Conservation (phyloP, 2,329 filamentous ascomycete species). For the Colletotrichum sp. region DNA sequence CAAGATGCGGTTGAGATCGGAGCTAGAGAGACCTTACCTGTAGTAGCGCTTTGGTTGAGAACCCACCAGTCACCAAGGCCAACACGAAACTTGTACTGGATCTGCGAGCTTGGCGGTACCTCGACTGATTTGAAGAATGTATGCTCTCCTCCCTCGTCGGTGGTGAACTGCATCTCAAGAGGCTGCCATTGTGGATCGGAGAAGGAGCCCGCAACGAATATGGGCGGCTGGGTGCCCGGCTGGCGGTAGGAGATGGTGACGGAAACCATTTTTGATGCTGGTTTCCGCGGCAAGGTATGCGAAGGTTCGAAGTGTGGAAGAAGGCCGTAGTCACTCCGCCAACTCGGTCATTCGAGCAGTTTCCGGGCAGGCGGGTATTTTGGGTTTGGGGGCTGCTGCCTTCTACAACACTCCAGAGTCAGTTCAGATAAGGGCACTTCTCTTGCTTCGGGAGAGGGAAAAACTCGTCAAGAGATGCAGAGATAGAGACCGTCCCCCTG, state of each 20-base stretch:
- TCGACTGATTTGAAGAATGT: slow-evolving; percentile 63
- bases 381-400: not conserved
- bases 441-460: not conserved
- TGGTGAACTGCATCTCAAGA: slow-evolving; percentile 66
- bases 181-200: slow-evolving; percentile 71
- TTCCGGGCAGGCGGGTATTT: not conserved
- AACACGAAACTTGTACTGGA: slow-evolving; percentile 79
- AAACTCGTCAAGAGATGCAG: not conserved
- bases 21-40: slow-evolving; percentile 48
- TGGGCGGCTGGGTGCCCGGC: slow-evolving; percentile 65
- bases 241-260: slow-evolving; percentile 67
- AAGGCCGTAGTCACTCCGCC: not conserved
- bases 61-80: slow-evolving; percentile 74
- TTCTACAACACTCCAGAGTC: not conserved
- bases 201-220: slow-evolving; percentile 75
- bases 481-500: slow-evolving; percentile 3
- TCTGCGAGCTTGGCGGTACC: slow-evolving; percentile 60
- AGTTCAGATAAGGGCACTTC: not conserved
- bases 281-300: slow-evolving; percentile 23
- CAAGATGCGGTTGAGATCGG: not conserved
- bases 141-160: slow-evolving; percentile 57
- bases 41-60: slow-evolving; percentile 66
- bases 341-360: not conserved
- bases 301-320: slow-evolving; percentile 13
- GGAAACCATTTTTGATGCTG: slow-evolving; percentile 30